Evolutionary conservation across 345 rosid genomes (phyloP).

Genomic region (Ceriops zippeliana): DNA sequence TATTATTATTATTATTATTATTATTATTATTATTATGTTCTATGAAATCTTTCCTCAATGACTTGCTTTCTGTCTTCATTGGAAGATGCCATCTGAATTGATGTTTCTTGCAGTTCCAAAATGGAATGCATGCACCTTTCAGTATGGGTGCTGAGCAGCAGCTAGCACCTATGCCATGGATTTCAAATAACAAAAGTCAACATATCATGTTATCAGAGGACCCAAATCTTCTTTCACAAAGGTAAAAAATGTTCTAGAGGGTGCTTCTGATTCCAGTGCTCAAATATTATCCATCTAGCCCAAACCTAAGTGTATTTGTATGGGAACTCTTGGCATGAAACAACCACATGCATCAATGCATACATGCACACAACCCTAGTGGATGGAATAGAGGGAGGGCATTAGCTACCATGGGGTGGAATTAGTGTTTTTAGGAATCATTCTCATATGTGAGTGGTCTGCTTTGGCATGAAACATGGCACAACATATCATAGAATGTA

Average conservation of each 20-base stretch:
- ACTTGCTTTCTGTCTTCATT: not conserved
- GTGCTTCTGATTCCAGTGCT: not conserved
- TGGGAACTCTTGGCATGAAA: too few relatives aligned
- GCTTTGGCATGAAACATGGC: too few relatives aligned
- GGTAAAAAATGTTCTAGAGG: conserved; percentile 31
- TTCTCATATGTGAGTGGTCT: not conserved
- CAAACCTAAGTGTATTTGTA: too few relatives aligned
- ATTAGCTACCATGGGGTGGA: too few relatives aligned
- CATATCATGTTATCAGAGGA: conserved; percentile 51
- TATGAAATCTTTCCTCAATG: conserved; percentile 5
- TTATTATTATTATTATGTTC: not conserved
- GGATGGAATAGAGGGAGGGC: too few relatives aligned
- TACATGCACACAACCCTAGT: too few relatives aligned
- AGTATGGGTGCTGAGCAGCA: conserved; percentile 62
- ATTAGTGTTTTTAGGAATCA: not conserved
- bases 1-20: not conserved
- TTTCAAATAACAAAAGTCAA: conserved; percentile 43
- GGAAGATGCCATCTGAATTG: conserved; percentile 15
- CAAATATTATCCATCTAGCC: too few relatives aligned
- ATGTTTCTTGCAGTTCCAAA: conserved; percentile 45
- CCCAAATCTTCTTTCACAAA: conserved; percentile 45
- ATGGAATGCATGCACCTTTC: conserved; percentile 53
- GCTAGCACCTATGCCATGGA: conserved; percentile 54
- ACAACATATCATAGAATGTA: too few relatives aligned
- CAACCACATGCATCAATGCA: too few relatives aligned